These are phyloP conservation scores for Corynespora cassiicola DNA, from an alignment of 2,329 filamentous ascomycete genomes.

Conservation along the genomic window DNA sequence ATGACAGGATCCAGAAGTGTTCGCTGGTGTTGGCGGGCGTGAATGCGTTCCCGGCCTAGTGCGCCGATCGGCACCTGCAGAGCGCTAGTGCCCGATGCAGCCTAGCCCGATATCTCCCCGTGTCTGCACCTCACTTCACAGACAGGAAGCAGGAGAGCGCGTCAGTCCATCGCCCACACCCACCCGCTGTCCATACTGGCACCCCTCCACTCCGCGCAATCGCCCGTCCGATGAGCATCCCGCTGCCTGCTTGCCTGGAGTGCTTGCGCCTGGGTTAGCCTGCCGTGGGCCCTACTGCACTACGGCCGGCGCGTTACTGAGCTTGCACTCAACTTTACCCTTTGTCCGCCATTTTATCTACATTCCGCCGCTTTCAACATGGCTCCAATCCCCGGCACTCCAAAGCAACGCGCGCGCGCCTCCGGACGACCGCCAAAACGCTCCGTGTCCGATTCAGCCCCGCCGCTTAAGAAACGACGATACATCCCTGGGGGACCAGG, in stretches of 20 bases:
- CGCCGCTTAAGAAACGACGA: constrained; percentile 54
- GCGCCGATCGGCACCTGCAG: too few species aligned
- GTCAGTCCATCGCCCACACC: constrained; percentile 23
- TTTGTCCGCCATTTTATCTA: constrained; percentile 27
- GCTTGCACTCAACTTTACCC: constrained; percentile 22
- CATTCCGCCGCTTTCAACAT: constrained; percentile 37
- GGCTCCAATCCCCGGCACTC: constrained; percentile 44
- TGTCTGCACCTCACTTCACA: too few species aligned
- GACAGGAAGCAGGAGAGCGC: too few species aligned
- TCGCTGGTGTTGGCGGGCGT: too few species aligned
- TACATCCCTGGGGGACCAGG: constrained; percentile 89
- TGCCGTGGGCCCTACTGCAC: constrained; percentile 23
- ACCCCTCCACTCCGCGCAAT: constrained; percentile 10
- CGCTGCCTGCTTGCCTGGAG: constrained; percentile 26
- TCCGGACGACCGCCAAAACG: constrained; percentile 40
- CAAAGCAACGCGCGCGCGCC: constrained; percentile 43
- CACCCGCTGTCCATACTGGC: constrained; percentile 8
- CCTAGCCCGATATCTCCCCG: too few species aligned
- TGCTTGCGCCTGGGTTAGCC: constrained; percentile 34
- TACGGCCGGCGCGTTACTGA: constrained; percentile 35
- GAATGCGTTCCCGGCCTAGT: too few species aligned
- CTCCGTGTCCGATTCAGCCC: constrained; percentile 47
- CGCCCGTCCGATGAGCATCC: constrained; percentile 29
- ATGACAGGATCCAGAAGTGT: too few species aligned
- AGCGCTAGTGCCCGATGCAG: too few species aligned